These are phyloP conservation scores for Pseudomassariella vexata DNA, from an alignment of 2,329 filamentous ascomycete genomes.

Conservation along the genomic window DNA sequence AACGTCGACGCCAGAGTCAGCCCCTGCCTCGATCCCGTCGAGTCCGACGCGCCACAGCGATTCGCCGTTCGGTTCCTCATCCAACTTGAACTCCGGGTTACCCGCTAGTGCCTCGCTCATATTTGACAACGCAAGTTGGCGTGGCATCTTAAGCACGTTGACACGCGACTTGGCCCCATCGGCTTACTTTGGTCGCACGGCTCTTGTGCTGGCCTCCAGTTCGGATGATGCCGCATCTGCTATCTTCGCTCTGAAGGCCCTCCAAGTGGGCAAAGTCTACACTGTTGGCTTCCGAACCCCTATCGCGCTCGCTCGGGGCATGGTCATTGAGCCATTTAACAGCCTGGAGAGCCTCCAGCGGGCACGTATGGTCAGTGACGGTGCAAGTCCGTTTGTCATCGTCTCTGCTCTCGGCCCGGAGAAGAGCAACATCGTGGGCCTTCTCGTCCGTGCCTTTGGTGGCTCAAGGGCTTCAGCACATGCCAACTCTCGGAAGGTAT, in stretches of 20 bases:
- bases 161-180: slow-evolving; percentile 78
- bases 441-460: slow-evolving; percentile 69
- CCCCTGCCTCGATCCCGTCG: slow-evolving; percentile 40
- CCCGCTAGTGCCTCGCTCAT: slow-evolving; percentile 52
- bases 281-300: slow-evolving; percentile 74
- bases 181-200: slow-evolving; percentile 70
- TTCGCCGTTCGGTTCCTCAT: slow-evolving; percentile 8
- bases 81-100: slow-evolving; percentile 22
- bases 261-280: slow-evolving; percentile 74
- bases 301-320: slow-evolving; percentile 54
- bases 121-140: slow-evolving; percentile 81
- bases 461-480: slow-evolving; percentile 24
- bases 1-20: slow-evolving; percentile 35
- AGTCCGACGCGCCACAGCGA: slow-evolving; percentile 36
- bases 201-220: slow-evolving; percentile 67
- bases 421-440: slow-evolving; percentile 72
- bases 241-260: slow-evolving; percentile 71
- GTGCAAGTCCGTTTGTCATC: slow-evolving; percentile 68
- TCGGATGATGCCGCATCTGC: slow-evolving; percentile 72
- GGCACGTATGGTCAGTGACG: slow-evolving; percentile 41
- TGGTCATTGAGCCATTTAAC: slow-evolving; percentile 75
- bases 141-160: slow-evolving; percentile 75
- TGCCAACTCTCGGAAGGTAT: slow-evolving; percentile 51
- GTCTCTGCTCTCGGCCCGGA: slow-evolving; percentile 74
- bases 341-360: slow-evolving; percentile 59